A percentile compares a stretch with the other conserved stretches of the same genome.
These are phyloP conservation scores for Stagonosporopsis rhizophila DNA, from an alignment of 2,329 filamentous ascomycete genomes.

Conservation along the genomic window DNA sequence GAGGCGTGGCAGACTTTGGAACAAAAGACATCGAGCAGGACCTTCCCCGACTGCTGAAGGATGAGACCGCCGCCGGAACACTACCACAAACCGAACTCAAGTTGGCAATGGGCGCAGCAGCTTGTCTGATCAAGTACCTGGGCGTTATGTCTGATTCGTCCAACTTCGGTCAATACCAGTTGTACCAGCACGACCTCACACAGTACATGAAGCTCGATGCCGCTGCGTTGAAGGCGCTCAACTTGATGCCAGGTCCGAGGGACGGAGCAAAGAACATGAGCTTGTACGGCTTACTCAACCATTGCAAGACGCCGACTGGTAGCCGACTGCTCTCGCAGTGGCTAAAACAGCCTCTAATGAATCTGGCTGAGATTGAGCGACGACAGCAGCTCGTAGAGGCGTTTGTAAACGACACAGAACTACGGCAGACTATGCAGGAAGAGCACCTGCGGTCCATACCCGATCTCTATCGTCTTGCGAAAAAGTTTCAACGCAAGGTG, in stretches of 20 bases:
- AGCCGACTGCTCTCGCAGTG: slow-evolving; percentile 91
- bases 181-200: slow-evolving; percentile 95
- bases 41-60: slow-evolving; percentile 82
- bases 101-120: slow-evolving; percentile 92
- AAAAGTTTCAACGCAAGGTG: slow-evolving; percentile 90
- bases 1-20: slow-evolving; percentile 77
- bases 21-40: slow-evolving; percentile 96
- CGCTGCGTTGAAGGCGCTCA: slow-evolving; percentile 89
- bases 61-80: slow-evolving; percentile 77
- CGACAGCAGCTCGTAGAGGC: slow-evolving; percentile 94
- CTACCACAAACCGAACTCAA: slow-evolving; percentile 92
- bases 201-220: slow-evolving; percentile 99
- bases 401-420: slow-evolving; percentile 89
- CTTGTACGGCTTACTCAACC: slow-evolving; percentile 89
- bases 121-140: slow-evolving; percentile 93
- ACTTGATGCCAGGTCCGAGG: slow-evolving; percentile 93
- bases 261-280: slow-evolving; percentile 99
- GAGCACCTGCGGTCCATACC: slow-evolving; percentile 92
- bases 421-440: slow-evolving; percentile 95
- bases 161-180: slow-evolving; percentile 95
- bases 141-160: slow-evolving; percentile 87
- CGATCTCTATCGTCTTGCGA: slow-evolving; percentile 90
- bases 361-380: slow-evolving; percentile 83
- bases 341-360: slow-evolving; percentile 98
- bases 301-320: slow-evolving; percentile 95